A percentile compares a stretch with the other conserved stretches of the same genome.
Evolutionary conservation across 2,329 filamentous ascomycete species (phyloP).

Genomic region (Fusarium sulawesiense): DNA sequence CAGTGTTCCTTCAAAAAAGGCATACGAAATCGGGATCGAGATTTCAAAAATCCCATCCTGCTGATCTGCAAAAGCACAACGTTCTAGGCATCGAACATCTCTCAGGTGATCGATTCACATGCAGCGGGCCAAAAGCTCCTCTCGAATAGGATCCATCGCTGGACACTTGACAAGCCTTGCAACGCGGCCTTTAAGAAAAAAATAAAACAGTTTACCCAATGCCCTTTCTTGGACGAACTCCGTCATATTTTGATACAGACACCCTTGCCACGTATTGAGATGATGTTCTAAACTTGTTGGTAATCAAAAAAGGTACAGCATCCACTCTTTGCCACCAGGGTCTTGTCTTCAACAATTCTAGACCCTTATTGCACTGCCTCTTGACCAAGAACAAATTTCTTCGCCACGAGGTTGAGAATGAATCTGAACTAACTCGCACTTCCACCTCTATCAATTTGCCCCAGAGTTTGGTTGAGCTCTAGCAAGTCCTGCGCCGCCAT

Average conservation of each 20-base stretch:
- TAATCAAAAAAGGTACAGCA: slow-evolving; percentile 12
- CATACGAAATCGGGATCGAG: slow-evolving; percentile 7
- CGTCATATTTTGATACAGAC: slow-evolving; percentile 24
- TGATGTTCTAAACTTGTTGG: slow-evolving; percentile 8
- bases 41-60: neutral
- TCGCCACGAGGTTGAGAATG: neutral
- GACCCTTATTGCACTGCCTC: slow-evolving; percentile 1
- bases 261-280: slow-evolving; percentile 17
- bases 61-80: neutral
- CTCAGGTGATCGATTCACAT: neutral
- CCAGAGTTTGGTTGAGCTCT: slow-evolving; percentile 36
- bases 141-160: neutral
- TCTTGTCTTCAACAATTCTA: neutral
- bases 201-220: neutral
- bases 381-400: neutral
- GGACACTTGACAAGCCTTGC: neutral
- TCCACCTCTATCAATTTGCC: neutral
- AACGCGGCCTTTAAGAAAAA: neutral
- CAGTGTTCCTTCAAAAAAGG: slow-evolving; percentile 7
- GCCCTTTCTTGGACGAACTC: neutral
- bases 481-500: slow-evolving; percentile 49
- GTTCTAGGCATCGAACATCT: neutral
- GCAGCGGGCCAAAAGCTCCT: neutral
- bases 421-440: neutral
- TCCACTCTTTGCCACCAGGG: slow-evolving; percentile 12